Evolutionary conservation across 257 asterid species (phyloP).

Genomic region (Solanum peruvianum): DNA sequence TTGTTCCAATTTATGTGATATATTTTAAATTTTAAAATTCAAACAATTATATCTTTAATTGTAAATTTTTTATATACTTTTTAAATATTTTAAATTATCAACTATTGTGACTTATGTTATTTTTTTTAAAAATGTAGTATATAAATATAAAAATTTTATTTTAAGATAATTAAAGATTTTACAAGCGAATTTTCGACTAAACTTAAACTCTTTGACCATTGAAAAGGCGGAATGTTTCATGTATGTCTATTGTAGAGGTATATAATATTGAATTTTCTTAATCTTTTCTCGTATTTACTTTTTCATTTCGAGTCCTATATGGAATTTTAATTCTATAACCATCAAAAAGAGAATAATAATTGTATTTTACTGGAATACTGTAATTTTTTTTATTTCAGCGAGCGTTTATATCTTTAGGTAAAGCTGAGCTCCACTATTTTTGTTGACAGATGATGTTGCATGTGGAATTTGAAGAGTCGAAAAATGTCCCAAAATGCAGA

Average conservation of each 20-base stretch:
- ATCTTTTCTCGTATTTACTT: background rate
- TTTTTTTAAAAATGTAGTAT: too few species aligned
- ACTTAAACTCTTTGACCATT: too few species aligned
- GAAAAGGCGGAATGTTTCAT: too few species aligned
- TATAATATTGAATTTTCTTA: too few species aligned
- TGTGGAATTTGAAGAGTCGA: background rate
- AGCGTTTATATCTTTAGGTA: background rate
- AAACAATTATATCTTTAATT: too few species aligned
- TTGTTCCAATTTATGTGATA: too few species aligned
- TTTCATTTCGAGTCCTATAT: background rate
- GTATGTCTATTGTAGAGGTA: background rate
- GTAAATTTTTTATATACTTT: too few species aligned
- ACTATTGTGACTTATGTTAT: too few species aligned
- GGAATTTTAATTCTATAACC: background rate
- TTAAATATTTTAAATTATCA: too few species aligned
- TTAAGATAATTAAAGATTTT: too few species aligned
- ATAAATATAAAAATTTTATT: too few species aligned
- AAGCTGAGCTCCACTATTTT: background rate
- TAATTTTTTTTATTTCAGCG: background rate
- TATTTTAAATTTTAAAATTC: too few species aligned
- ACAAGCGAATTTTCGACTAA: accelerated
- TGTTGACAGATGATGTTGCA: background rate
- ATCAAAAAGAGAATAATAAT: background rate
- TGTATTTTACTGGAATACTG: background rate
- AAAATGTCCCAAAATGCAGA: background rate